phyloP scores from a whole-genome alignment of 2,329 filamentous ascomycete species.

The Diplodia mutila region DNA sequence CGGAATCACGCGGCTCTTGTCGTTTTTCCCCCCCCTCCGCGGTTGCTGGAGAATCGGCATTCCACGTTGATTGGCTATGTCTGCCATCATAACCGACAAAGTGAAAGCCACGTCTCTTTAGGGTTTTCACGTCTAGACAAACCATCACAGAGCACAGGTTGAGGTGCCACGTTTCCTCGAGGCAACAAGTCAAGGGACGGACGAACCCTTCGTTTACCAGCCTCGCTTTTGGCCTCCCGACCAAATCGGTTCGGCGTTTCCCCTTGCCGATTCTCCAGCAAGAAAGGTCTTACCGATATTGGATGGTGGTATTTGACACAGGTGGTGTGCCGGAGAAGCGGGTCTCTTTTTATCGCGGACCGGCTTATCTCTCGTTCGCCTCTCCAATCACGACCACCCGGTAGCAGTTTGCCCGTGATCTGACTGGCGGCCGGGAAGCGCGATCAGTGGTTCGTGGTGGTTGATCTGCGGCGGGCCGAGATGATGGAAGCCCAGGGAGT shows the following conservation, averaged over 20 bases:
- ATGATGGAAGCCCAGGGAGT: background rate
- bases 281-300: background rate
- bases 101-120: too few species aligned
- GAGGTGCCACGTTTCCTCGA: background rate
- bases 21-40: too few species aligned
- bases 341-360: background rate
- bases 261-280: background rate
- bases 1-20: too few species aligned
- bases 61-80: too few species aligned
- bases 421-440: background rate
- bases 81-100: background rate
- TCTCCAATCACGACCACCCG: background rate
- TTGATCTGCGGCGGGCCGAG: constrained; percentile 6
- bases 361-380: background rate
- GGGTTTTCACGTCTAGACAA: background rate
- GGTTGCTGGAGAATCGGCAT: too few species aligned
- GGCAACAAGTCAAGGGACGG: background rate
- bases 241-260: background rate
- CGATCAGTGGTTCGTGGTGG: background rate
- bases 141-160: background rate
- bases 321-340: background rate
- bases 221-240: too few species aligned
- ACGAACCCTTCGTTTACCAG: background rate
- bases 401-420: background rate
- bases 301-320: background rate